Evolutionary conservation across 2,329 filamentous ascomycete species (phyloP).

Genomic region (Xylaria hypoxylon): DNA sequence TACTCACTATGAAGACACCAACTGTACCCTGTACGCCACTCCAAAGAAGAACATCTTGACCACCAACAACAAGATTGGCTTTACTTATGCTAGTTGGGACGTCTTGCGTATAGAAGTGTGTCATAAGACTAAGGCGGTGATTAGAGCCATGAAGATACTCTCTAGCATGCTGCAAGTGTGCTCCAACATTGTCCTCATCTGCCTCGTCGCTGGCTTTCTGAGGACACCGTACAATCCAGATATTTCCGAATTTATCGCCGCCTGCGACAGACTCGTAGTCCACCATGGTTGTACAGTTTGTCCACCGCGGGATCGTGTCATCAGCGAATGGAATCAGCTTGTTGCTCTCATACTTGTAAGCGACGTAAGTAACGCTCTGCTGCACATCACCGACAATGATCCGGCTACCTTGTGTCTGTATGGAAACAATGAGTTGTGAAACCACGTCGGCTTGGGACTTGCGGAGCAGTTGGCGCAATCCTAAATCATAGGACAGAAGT

Average conservation of each 20-base stretch:
- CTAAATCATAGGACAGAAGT: constrained; percentile 90
- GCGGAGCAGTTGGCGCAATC: constrained; percentile 89
- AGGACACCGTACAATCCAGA: constrained; percentile 92
- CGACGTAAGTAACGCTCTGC: constrained; percentile 90
- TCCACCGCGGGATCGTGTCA: constrained; percentile 90
- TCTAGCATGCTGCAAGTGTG: constrained; percentile 90
- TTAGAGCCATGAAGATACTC: constrained; percentile 90
- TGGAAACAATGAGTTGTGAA: constrained; percentile 84
- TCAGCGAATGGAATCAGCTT: constrained; percentile 93
- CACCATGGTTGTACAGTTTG: constrained; percentile 90
- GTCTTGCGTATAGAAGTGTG: constrained; percentile 91
- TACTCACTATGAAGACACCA: constrained; percentile 77
- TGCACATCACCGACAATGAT: constrained; percentile 94
- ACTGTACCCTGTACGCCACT: constrained; percentile 94
- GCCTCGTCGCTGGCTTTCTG: constrained; percentile 87
- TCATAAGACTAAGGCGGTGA: constrained; percentile 84
- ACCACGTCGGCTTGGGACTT: constrained; percentile 87
- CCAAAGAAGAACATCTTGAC: constrained; percentile 92
- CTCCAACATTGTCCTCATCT: constrained; percentile 90
- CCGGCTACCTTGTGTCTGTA: constrained; percentile 90
- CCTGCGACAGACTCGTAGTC: constrained; percentile 97
- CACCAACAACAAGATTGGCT: constrained; percentile 88
- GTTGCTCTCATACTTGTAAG: constrained; percentile 93
- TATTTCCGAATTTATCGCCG: constrained; percentile 96
- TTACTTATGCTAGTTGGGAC: constrained; percentile 92